Evolutionary conservation across 2,329 filamentous ascomycete genomes (phyloP).

Genomic region (Setomelanomma holmii): DNA sequence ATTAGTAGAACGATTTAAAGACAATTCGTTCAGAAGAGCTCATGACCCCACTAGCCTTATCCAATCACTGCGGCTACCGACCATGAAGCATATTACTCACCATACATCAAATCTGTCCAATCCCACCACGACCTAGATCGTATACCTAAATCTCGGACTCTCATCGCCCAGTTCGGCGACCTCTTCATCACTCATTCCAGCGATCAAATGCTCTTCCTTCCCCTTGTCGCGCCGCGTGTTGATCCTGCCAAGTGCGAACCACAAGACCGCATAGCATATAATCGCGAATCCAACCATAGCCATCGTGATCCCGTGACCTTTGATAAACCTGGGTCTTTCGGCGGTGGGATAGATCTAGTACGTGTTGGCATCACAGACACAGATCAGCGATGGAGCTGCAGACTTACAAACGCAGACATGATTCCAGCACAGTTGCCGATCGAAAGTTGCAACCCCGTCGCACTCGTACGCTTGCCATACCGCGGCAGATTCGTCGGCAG

Average conservation of each 20-base stretch:
- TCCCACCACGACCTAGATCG: constrained; percentile 25
- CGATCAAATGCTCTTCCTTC: constrained; percentile 49
- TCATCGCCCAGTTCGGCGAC: constrained; percentile 55
- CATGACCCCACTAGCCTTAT: too few relatives aligned
- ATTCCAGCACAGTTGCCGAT: constrained; percentile 75
- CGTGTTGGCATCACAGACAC: not conserved
- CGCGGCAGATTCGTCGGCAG: constrained; percentile 72
- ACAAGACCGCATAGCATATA: constrained; percentile 48
- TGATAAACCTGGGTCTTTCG: constrained; percentile 56
- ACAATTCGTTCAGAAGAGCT: too few relatives aligned
- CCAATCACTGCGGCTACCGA: too few relatives aligned
- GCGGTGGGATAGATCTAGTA: constrained; percentile 54
- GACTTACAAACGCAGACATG: constrained; percentile 72
- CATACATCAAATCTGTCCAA: too few relatives aligned
- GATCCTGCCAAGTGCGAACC: constrained; percentile 45
- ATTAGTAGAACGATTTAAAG: too few relatives aligned
- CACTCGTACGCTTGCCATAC: constrained; percentile 78
- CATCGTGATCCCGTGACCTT: constrained; percentile 61
- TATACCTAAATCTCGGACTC: constrained; percentile 54
- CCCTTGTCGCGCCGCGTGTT: constrained; percentile 50
- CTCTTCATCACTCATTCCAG: constrained; percentile 52
- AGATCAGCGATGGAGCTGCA: too few relatives aligned
- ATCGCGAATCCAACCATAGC: constrained; percentile 56
- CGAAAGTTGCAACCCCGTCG: constrained; percentile 73
- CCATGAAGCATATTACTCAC: too few relatives aligned